Evolutionary conservation across 1,284 basidiomycete genomes (phyloP), one percentile per base, ranked within the genome.

Genomic region (Neolentinus lepideus): DNA sequence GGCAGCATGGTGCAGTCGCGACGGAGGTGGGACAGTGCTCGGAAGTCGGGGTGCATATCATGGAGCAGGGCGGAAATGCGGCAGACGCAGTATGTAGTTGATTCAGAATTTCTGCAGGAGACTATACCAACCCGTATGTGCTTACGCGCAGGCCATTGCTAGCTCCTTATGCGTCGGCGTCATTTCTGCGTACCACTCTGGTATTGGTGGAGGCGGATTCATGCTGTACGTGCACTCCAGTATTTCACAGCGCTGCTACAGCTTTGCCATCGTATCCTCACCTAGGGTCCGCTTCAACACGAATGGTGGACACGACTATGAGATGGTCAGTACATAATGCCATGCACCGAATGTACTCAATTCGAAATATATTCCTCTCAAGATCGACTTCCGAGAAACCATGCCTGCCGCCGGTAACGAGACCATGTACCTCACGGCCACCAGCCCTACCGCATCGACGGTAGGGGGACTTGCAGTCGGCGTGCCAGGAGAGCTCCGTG

Each of bases 381-480:
- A 73, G 45, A 76, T 84, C 57, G 80, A 84, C 65, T 84, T 83
- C 64, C 71, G 82, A 27, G 81, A 84, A 63, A 78, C 76, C 0
- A 63, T 59, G 54, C 80, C 82, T 1, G 66, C 68, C 1, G 70
- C 66, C 25, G 70, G 75, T 10, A 69, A 75, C 58, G 64, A 70
- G 54, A 69, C 73, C 57, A 82, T 83, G 79, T 83, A 77, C 57
- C 54, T 60, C 43, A 59, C 58, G 36, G 61, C 59, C 33, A 55
- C 61, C 19, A 57, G 60, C 27, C 56, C 60, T 1, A 61, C 57
- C 14, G 59, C 56, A 22, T 75, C 74, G 9, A 72, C 74, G 56
- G 70, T 81, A 22, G 82, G 82, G 12, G 82, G 81, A 2, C 65
- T 84, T 2, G 67, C 76, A 3, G 69, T 80, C 10, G 80, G 74